Evolutionary conservation across 306 rosid genomes (phyloP), one percentile per base, ranked within the genome.

Genomic region (Vachellia pachyceras): DNA sequence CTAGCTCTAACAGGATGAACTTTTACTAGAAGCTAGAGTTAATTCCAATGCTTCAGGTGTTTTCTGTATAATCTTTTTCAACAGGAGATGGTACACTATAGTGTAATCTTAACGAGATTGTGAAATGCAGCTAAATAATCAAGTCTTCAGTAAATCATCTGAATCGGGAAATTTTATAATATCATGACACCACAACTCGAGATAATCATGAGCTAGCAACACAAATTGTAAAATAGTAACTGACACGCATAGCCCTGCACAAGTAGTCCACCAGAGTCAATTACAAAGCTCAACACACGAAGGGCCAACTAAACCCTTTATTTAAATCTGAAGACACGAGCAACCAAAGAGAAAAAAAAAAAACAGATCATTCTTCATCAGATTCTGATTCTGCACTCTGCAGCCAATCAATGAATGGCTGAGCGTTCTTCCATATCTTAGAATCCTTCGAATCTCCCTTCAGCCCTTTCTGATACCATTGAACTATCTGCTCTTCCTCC

Each of bases 311-410:
- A 45, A 39, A 22, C 85, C 85, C 49, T 83, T 82, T 83, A 80
- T 88, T 85, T 3, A 14, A 46, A 78, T 35, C 3, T 23, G 12
- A 76, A 49, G 66, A 77, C 68, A 36, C 61, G 5, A 63, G 1
- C 49, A 75, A 77, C 46, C 70, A 35, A 86, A 67, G 25, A 41
- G 17, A 39, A 64, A 61, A 23, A 54, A 68, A 67, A 47, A 22
- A 4, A 42, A 20, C 72, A 66, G 35, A 5, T 65, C 60, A 87
- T 36, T 90, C 94, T 76, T 83, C 87, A 73, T 88, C 94, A 0
- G 94, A 45, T 77, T 90, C 94, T 20, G 94, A 90, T 80, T 90
- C 94, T 0, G 94, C 94, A 85, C 36, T 90, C 86, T 88, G 92
- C 46, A 90, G 92, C 94, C 92, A 90, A 0, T 82, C 86, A 15